phyloP scores from a whole-genome alignment of 2,329 filamentous ascomycete genomes.

The Cladophialophora carrionii region DNA sequence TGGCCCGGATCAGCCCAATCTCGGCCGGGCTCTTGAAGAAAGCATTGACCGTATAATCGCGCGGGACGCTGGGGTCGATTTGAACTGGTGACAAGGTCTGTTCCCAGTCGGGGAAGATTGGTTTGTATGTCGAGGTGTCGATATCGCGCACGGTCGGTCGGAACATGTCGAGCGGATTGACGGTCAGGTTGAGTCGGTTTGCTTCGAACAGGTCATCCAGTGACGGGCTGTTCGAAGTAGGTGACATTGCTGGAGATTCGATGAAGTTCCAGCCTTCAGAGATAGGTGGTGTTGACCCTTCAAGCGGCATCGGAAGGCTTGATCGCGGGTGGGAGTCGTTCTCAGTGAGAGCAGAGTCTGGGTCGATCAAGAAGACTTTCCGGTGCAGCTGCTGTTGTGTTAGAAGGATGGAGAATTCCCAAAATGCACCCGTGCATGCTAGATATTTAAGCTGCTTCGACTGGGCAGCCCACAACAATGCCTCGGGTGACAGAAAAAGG shows the following conservation, averaged over 20 bases:
- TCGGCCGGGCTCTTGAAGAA: not conserved
- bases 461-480: not conserved
- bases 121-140: not conserved
- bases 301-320: conserved; percentile 9
- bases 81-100: not conserved
- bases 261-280: conserved; percentile 11
- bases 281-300: conserved; percentile 16
- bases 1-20: not conserved
- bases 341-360: not conserved
- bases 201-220: conserved; percentile 11
- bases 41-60: not conserved
- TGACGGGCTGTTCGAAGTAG: conserved; percentile 4
- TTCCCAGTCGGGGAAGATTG: not conserved
- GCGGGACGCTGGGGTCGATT: not conserved
- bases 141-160: not conserved
- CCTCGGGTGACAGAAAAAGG: not conserved
- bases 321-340: not conserved
- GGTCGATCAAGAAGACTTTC: conserved; percentile 4
- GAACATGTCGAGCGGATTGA: conserved; percentile 15
- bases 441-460: not conserved
- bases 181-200: conserved; percentile 10
- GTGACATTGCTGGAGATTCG: not conserved
- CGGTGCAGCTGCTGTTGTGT: conserved; percentile 7
- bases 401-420: conserved; percentile 15
- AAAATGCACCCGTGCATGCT: not conserved